phyloP scores from a whole-genome alignment of 148 eudicot species.

The Pharnaceum exiguum region DNA sequence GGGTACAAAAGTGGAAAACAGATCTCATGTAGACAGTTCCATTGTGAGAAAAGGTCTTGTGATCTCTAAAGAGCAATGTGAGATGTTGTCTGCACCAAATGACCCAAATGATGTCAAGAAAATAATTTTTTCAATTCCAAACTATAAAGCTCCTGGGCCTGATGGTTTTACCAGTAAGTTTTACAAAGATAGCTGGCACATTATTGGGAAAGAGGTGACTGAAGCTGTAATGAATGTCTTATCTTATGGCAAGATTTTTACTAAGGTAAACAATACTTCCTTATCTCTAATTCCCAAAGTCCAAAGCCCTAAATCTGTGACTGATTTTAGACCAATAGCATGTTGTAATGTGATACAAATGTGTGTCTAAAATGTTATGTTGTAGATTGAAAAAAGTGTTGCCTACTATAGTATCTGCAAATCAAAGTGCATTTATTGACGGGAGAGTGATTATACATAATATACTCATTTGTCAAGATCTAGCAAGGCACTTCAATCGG shows the following conservation, averaged over 20 bases:
- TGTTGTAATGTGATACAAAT: neutral
- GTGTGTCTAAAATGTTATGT: too few species aligned
- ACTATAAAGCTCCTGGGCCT: too few species aligned
- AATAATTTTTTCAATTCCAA: too few species aligned
- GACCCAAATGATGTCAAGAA: too few species aligned
- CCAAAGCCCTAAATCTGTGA: neutral
- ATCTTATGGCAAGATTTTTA: neutral
- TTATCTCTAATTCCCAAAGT: neutral
- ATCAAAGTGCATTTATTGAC: neutral
- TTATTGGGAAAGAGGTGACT: neutral
- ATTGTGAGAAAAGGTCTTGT: too few species aligned
- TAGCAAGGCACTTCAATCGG: neutral
- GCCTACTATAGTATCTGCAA: neutral
- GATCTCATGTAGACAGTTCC: too few species aligned
- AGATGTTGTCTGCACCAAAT: too few species aligned
- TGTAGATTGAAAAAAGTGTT: neutral
- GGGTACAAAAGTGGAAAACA: too few species aligned
- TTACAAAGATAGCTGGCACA: neutral
- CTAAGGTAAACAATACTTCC: neutral
- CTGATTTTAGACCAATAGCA: neutral
- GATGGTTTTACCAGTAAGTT: neutral
- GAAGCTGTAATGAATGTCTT: neutral
- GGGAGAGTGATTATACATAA: too few species aligned
- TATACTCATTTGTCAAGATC: neutral
- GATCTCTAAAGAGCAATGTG: too few species aligned